These are phyloP conservation scores for Cyberlindnera mississippiensis DNA, from an alignment of 805 yeast genomes.

Conservation along the genomic window DNA sequence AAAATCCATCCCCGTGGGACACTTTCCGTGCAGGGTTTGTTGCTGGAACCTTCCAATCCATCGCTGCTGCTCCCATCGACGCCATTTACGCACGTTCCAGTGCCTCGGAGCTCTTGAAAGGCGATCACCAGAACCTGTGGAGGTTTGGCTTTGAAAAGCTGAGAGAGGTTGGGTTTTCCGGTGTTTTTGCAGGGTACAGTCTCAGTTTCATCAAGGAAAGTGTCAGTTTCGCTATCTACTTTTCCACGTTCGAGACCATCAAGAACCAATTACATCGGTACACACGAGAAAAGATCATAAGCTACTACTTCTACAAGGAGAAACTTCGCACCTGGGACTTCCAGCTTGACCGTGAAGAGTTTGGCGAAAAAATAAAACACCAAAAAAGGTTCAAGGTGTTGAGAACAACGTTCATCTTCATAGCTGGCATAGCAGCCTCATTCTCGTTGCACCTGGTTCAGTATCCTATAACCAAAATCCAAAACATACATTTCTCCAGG, in stretches of 20 bases:
- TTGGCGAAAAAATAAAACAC: conserved; percentile 25
- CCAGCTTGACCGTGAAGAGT: conserved; percentile 21
- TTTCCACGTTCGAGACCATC: conserved; percentile 73
- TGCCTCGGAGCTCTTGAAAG: conserved; percentile 66
- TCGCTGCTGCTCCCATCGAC: conserved; percentile 91
- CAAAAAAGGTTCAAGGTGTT: conserved; percentile 40
- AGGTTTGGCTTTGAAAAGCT: conserved; percentile 65
- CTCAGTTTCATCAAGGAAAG: conserved; percentile 73
- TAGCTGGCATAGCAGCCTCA: conserved; percentile 90
- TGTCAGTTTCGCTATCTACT: conserved; percentile 80
- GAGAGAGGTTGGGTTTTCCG: conserved; percentile 68
- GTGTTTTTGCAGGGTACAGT: conserved; percentile 89
- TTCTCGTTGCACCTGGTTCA: conserved; percentile 71
- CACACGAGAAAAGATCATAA: conserved; percentile 42
- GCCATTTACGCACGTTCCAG: conserved; percentile 82
- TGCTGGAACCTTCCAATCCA: conserved; percentile 85
- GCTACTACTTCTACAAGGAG: conserved; percentile 39
- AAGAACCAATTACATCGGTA: conserved; percentile 61
- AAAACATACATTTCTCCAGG: conserved; percentile 72
- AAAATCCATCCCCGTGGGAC: conserved; percentile 39
- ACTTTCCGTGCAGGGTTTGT: conserved; percentile 74
- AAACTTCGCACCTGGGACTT: conserved; percentile 26
- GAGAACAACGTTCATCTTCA: conserved; percentile 62
- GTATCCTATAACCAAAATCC: conserved; percentile 78
- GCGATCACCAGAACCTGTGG: conserved; percentile 73